Conservation (phyloP, 495 filamentous ascomycete species). For the Clavariopsis aquatica region DNA sequence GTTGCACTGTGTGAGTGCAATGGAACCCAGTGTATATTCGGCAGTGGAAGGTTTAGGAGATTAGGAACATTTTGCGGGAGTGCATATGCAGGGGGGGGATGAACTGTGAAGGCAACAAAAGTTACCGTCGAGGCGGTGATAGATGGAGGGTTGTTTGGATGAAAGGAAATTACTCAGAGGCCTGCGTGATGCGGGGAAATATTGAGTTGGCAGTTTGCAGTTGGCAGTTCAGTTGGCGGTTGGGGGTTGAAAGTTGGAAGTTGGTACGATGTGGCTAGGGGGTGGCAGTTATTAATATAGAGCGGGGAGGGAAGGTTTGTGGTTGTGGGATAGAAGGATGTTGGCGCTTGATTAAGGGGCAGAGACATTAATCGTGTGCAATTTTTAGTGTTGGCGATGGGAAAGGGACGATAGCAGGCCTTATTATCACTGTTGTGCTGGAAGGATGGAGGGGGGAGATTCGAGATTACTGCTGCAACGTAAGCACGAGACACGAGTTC, state of each 20-base stretch:
- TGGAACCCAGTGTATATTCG: too few species aligned
- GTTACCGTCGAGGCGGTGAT: too few species aligned
- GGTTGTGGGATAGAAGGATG: not conserved
- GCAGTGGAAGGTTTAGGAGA: not conserved
- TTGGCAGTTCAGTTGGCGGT: too few species aligned
- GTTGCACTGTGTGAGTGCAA: too few species aligned
- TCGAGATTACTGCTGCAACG: not conserved
- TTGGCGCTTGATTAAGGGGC: not conserved
- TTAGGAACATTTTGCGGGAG: not conserved
- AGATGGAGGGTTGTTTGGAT: not conserved
- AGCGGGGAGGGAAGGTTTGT: too few species aligned
- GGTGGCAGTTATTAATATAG: not conserved
- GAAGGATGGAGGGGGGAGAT: not conserved
- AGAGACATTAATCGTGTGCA: not conserved
- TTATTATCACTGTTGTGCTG: not conserved
- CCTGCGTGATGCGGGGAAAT: not conserved
- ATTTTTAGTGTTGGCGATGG: too few species aligned
- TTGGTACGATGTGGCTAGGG: too few species aligned
- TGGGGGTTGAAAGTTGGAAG: too few species aligned
- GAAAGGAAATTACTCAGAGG: not conserved
- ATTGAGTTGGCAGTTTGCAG: too few species aligned
- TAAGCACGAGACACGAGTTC: not conserved
- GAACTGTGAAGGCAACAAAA: too few species aligned
- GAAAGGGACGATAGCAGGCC: too few species aligned
- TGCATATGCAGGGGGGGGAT: not conserved